phyloP scores from a whole-genome alignment of 441 rosid species.

The Iberis amara region DNA sequence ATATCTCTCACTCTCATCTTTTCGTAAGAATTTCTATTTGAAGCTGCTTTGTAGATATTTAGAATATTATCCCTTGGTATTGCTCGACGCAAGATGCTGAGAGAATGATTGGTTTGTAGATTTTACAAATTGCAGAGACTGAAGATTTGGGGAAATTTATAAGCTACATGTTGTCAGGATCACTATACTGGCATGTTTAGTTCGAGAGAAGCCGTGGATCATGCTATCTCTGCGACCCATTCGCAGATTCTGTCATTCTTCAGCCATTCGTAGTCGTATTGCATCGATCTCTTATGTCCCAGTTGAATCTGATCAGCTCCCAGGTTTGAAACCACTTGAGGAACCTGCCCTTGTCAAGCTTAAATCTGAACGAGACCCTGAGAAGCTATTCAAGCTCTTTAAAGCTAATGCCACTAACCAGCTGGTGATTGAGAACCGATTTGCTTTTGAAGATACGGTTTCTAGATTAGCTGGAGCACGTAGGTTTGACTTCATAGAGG shows the following conservation, averaged over 20 bases:
- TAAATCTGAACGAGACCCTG: conserved; percentile 71
- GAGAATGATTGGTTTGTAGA: conserved; percentile 15
- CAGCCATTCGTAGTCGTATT: conserved; percentile 29
- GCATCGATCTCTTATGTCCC: conserved; percentile 25
- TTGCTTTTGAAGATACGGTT: conserved; percentile 72
- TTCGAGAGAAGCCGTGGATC: conserved; percentile 38
- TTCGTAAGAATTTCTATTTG: too few species aligned
- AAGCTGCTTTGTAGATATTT: too few species aligned
- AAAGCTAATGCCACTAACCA: conserved; percentile 62
- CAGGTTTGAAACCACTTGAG: conserved; percentile 33
- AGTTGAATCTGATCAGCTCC: conserved; percentile 21
- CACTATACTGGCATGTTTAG: conserved; percentile 43
- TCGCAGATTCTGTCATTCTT: conserved; percentile 54
- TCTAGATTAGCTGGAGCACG: conserved; percentile 63
- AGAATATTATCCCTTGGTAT: too few species aligned
- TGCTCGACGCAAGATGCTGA: neutral
- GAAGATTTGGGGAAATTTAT: conserved; percentile 4
- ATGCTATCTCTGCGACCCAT: conserved; percentile 58
- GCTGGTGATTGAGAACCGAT: conserved; percentile 54
- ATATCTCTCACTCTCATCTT: neutral
- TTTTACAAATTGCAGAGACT: conserved; percentile 19
- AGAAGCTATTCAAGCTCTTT: conserved; percentile 60
- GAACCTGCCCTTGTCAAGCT: conserved; percentile 67
- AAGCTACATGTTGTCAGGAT: conserved; percentile 16
- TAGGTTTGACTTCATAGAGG: conserved; percentile 59